Evolutionary conservation across 2,329 filamentous ascomycete species (phyloP), one percentile per base, ranked within the genome.

Genomic region (Penicillium concentricum): DNA sequence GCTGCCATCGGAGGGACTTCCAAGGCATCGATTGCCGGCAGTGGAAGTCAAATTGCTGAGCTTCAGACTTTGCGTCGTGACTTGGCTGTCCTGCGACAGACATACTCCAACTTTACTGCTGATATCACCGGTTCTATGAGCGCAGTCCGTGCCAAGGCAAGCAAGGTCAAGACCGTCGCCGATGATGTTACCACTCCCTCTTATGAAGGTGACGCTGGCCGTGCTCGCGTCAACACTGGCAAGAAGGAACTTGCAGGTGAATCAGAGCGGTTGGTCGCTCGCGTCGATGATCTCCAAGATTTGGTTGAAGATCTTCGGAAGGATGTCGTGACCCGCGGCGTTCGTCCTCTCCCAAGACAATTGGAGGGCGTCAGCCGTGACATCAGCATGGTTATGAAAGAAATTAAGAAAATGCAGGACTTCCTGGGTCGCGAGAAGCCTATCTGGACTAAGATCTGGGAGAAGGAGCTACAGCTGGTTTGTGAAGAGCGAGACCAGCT

Each of bases 371-470:
- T 97, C 20, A 88, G 89, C 63, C 95, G 94, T 76, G 93, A 97
- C 67, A 92, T 99, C 61, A 86, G 87, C 47, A 77, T 82, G 54
- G 87, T 94, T 32, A 89, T 87, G 47, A 88, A 91, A 69, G 92
- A 97, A 69, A 85, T 99, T 61, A 94, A 91, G 82, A 92, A 90
- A 77, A 88, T 99, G 83, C 90, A 96, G 71, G 92, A 96, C 16
- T 96, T 90, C 79, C 84, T 99, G 78, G 88, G 87, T 67, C 85
- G 86, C 45, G 94, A 99, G 82, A 96, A 96, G 75, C 94, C 94
- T 0, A 82, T 97, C 56, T 99, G 94, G 93, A 97, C 92, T 53
- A 97, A 97, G 84, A 96, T 97, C 62, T 99, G 94, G 94, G 93
- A 97, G 83, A 92, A 95, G 76, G 92, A 97, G 74, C 81, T 99